Evolutionary conservation across 1,139 yeast genomes (phyloP).

Genomic region (Yamadazyma kanchanaburiensis): DNA sequence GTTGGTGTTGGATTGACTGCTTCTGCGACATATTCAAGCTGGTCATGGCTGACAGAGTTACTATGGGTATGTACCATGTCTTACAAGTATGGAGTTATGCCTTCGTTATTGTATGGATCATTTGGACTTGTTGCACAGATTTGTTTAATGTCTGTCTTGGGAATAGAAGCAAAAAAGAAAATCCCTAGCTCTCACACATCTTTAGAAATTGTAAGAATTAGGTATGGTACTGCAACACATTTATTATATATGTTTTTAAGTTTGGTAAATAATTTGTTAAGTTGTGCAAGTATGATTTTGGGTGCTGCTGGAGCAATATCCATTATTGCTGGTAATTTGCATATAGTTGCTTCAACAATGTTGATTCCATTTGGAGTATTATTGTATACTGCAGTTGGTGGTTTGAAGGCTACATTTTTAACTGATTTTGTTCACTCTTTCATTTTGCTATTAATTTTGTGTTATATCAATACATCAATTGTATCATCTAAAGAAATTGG

Average conservation of each 20-base stretch:
- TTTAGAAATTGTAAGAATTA: conserved; percentile 26
- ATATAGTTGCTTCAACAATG: conserved; percentile 30
- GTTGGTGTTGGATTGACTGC: conserved; percentile 25
- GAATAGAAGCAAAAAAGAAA: conserved; percentile 29
- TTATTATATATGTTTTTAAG: conserved; percentile 28
- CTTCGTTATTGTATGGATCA: conserved; percentile 24
- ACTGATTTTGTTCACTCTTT: conserved; percentile 36
- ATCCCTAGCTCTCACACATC: conserved; percentile 28
- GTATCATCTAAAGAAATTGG: conserved; percentile 24
- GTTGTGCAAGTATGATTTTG: conserved; percentile 34
- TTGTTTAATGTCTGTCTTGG: conserved; percentile 24
- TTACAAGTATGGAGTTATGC: conserved; percentile 26
- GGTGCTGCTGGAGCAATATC: conserved; percentile 36
- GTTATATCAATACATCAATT: conserved; percentile 25
- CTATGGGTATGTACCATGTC: conserved; percentile 25
- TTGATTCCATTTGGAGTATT: conserved; percentile 37
- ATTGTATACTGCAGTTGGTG: conserved; percentile 37
- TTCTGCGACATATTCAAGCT: conserved; percentile 24
- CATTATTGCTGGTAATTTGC: conserved; percentile 29
- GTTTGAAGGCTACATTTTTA: conserved; percentile 38
- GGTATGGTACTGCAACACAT: conserved; percentile 29
- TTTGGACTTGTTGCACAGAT: conserved; percentile 30
- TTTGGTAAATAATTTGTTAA: conserved; percentile 28
- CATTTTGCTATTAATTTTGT: conserved; percentile 26
- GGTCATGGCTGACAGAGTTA: conserved; percentile 33